Base-by-base conservation (phyloP, 2,329 filamentous ascomycete species). In the Uncinocarpus reesii region DNA sequence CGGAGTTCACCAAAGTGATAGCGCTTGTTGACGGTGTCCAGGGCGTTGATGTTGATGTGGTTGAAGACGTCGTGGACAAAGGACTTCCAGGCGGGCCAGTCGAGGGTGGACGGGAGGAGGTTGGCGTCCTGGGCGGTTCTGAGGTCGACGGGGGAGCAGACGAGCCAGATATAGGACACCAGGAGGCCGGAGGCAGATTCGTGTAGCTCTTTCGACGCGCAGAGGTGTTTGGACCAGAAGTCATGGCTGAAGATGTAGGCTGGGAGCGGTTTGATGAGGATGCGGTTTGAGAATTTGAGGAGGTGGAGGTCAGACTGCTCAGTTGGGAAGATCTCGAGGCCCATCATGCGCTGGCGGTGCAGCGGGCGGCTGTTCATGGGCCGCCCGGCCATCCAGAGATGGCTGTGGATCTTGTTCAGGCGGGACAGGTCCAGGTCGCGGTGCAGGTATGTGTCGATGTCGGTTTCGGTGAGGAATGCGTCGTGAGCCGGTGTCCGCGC, bases 1-100 rank as follows among this genome's bases (percentile, higher is more conserved):
- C 70, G 63, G 24, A 73, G 58, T 55, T 73, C 70, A 15, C 70
- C 69, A 49, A 66, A 73, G 20, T 53, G 48, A 54, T 71, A 73
- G 13, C 71, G 61, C 13, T 52, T 51, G 35, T 65, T 66, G n/a
- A 71, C 62, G 4, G 48, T 49, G 11, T 48, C 29, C 41, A 62
- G 53, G 0, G 62, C 55, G 26, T 70, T 63, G 42, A 59, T 55
- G 28, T 57, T 52, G 13, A 55, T 52, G 15, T 55, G 29, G 3
- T 56, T 46, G 8, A 68, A 42, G 1, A 72, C 53, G 47, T 62
- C 53, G 26, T 46, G 52, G 35, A 65, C 50, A 16, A 70, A 59
- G 2, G 15, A 31, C 24, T 62, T 65, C 72, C 71, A 74, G 3
- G 37, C 45, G 4, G 47, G 16, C 71, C 70, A 73, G 4, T 54